Evolutionary conservation across 1,139 yeast species (phyloP), one percentile per base, ranked within the genome.

Genomic region (Yamadazyma atlantica): DNA sequence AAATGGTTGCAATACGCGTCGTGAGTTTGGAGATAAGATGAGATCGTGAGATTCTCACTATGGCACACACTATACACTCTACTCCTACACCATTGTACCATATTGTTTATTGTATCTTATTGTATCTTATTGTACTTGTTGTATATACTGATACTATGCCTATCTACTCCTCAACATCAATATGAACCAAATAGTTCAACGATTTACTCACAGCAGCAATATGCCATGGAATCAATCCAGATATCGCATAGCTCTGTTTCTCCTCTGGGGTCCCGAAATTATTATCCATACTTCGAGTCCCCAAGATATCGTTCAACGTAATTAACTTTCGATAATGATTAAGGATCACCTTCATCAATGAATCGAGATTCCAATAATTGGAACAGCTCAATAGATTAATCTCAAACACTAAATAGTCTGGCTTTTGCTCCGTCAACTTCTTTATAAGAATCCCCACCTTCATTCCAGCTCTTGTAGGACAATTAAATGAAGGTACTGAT

Each of bases 221-320:
- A 58, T 88, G 96, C 88, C 95, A 85, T n/a, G 97, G 97, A 2
- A 82, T 65, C 13, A 69, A 36, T 1, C 59, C 56, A 1, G 44
- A 37, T 3, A 46, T 42, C 10, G 51, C 48, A 34, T 42, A 46
- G 10, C 42, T 37, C 0, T 72, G 60, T 22, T 63, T 53, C n/a
- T 39, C 50, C 2, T 36, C 53, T 11, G 51, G 52, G 2, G 33
- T 43, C 9, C 34, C 44, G 30, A 46, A 36, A 34, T 45, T 36
- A 42, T 57, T 51, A 45, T 63, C 48, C 46, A 62, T 44, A 47
- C 51, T 56, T 24, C 59, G 48, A 34, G 64, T 50, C 7, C 77
- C 69, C 42, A 69, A 60, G 16, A 64, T 61, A 48, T 64, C 73
- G 43, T 62, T 73, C 51, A 78, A 57, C 2, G 80, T 71, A 1